phyloP scores from a whole-genome alignment of 805 yeast genomes.

The Kodamaea lidongshanica region DNA sequence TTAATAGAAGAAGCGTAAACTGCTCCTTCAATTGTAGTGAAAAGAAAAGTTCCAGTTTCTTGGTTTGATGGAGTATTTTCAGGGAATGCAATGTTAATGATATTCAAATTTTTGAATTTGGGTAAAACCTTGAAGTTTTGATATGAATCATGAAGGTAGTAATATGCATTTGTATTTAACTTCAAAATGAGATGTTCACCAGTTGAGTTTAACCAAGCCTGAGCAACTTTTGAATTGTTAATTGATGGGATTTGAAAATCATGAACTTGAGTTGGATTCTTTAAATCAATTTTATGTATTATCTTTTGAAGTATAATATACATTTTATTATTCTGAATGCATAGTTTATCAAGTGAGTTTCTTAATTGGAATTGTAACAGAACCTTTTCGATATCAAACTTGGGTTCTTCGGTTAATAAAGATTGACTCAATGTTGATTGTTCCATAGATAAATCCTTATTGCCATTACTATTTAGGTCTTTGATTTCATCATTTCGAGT shows the following conservation, averaged over 20 bases:
- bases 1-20: conserved; percentile 24
- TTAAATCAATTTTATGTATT: conserved; percentile 29
- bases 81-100: conserved; percentile 22
- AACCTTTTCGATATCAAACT: conserved; percentile 26
- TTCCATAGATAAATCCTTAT: too few species aligned
- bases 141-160: conserved; percentile 28
- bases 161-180: conserved; percentile 18
- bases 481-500: too few species aligned
- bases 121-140: conserved; percentile 28
- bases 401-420: conserved; percentile 2
- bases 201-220: conserved; percentile 34
- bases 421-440: too few species aligned
- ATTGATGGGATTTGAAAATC: conserved; percentile 17
- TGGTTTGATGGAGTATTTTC: conserved; percentile 3
- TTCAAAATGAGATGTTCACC: conserved; percentile 32
- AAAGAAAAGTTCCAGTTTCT: conserved; percentile 26
- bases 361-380: conserved; percentile 34
- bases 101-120: conserved; percentile 24
- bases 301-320: conserved; percentile 17
- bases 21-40: conserved; percentile 25
- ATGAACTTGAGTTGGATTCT: conserved; percentile 29
- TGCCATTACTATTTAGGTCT: too few species aligned
- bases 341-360: conserved; percentile 18
- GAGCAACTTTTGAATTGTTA: conserved; percentile 13
- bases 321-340: conserved; percentile 33